Percentiles rank a stretch among this genome's conserved stretches.
Evolutionary conservation across 306 rosid species (phyloP).

Genomic region (Vachellia pachyceras): DNA sequence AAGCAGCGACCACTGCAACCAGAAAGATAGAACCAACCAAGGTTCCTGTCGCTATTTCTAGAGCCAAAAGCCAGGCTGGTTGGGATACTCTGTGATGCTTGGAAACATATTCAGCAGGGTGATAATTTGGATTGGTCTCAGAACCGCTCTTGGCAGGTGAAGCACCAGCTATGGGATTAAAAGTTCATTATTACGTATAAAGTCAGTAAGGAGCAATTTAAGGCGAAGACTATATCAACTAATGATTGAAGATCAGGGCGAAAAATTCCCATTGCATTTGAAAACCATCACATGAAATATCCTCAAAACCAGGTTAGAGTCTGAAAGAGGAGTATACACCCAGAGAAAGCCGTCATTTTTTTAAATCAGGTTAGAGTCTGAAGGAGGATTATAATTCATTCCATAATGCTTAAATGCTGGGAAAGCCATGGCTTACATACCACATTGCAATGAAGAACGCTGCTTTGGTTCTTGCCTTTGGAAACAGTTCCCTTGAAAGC

Average conservation of each 20-base stretch:
- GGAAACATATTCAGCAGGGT: conserved; percentile 40
- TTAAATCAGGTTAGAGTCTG: conserved; percentile 22
- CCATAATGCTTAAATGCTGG: conserved; percentile 24
- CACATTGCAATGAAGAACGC: conserved; percentile 72
- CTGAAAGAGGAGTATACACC: conserved; percentile 26
- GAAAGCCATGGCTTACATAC: conserved; percentile 51
- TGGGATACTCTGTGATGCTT: conserved; percentile 62
- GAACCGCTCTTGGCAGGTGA: conserved; percentile 66
- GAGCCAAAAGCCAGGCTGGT: conserved; percentile 88
- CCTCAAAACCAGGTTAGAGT: conserved; percentile 27
- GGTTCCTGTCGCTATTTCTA: conserved; percentile 83
- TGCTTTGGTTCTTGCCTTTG: conserved; percentile 62
- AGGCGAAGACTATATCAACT: conserved; percentile 2
- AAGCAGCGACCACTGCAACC: conserved; percentile 67
- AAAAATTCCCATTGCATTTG: neutral
- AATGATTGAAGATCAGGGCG: neutral
- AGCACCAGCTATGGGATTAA: conserved; percentile 52
- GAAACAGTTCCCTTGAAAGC: conserved; percentile 95
- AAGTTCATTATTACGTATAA: conserved; percentile 31
- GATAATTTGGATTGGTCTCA: conserved; percentile 47
- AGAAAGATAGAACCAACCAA: conserved; percentile 72
- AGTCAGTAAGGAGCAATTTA: neutral
- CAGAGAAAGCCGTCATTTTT: conserved; percentile 16
- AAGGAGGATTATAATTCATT: conserved; percentile 30
- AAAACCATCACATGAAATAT: conserved; percentile 26